Evolutionary conservation across 306 rosid species (phyloP), one percentile per base, ranked within the genome.

Genomic region (Lablab purpureus): DNA sequence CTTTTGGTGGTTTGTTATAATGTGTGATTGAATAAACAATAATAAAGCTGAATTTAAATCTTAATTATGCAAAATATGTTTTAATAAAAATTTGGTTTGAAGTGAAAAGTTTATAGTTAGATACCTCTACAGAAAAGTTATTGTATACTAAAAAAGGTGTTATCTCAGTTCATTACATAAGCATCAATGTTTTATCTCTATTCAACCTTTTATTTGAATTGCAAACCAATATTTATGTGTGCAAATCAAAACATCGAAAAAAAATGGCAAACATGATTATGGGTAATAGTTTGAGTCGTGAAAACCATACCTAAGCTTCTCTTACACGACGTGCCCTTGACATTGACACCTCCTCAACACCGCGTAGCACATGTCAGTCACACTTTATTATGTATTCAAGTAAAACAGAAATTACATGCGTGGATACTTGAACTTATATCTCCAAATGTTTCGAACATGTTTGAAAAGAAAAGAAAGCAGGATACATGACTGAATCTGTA

Each of bases 1-100:
- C 79, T 54, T 32, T 25, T 50, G 30, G 49, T 68, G 66, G 34
- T 52, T 56, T 47, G 12, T 30, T 67, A 67, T 36, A 32, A 18
- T 9, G 50, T 40, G 51, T 41, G n/a, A 19, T 41, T 67, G 18
- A 19, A 19, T 40, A 2, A 21, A 21, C 4, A 1, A 18, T 65
- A 36, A 21, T 19, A 67, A 19, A 5, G 6, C 41, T 40, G 32
- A 40, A 19, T 37, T 66, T 40, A 40, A 15, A 65, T n/a, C 9
- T 34, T 66, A 9, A 66, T 10, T 19, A 18, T 37, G 18, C 50
- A 37, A 37, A 66, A 63, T 23, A 10, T 18, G 11, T 18, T 66
- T 66, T 40, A 40, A 40, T 19, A 0, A 34, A 30, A 28, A 19
- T 0, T 65, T 32, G 6, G 50, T 65, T 66, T 66, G 71, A 65